These are phyloP conservation scores for Trifolium repens DNA, from an alignment of 306 rosid genomes.

Conservation along the genomic window DNA sequence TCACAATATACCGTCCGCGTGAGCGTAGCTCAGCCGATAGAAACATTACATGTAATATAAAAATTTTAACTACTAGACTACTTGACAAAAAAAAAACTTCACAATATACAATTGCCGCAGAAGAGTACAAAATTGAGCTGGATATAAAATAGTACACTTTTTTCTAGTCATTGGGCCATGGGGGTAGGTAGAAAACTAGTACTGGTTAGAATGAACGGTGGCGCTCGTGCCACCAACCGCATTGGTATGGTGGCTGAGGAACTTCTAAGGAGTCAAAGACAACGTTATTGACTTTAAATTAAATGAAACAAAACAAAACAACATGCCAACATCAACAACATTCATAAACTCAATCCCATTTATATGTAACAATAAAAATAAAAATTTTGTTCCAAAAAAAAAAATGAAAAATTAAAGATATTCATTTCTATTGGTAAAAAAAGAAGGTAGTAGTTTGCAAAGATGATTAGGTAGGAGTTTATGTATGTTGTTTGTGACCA, in stretches of 20 bases:
- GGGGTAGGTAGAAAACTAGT: slow-evolving; percentile 38
- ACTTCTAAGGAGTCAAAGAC: slow-evolving; percentile 33
- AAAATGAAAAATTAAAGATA: background rate
- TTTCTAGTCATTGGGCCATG: background rate
- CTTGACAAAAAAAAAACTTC: no score
- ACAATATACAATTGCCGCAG: background rate
- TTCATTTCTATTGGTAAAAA: background rate
- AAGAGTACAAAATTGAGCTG: background rate
- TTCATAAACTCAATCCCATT: background rate
- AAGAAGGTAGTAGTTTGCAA: background rate
- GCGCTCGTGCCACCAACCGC: slow-evolving; percentile 55
- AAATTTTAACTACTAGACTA: no score
- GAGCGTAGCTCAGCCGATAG: no score
- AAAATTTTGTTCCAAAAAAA: background rate
- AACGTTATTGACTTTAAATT: slow-evolving; percentile 32
- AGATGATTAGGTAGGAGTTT: background rate
- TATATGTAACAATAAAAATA: background rate
- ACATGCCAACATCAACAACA: slow-evolving; percentile 5
- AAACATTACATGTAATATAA: accelerated
- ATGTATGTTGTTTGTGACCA: background rate
- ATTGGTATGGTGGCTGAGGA: background rate
- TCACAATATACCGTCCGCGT: no score
- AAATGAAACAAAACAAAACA: background rate
- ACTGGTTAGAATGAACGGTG: slow-evolving; percentile 31
- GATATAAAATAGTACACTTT: background rate